A percentile compares a stretch with the other conserved stretches of the same genome.
These are phyloP conservation scores for Warburgia ugandensis DNA, from an alignment of 164 flowering plant species.

Conservation along the genomic window DNA sequence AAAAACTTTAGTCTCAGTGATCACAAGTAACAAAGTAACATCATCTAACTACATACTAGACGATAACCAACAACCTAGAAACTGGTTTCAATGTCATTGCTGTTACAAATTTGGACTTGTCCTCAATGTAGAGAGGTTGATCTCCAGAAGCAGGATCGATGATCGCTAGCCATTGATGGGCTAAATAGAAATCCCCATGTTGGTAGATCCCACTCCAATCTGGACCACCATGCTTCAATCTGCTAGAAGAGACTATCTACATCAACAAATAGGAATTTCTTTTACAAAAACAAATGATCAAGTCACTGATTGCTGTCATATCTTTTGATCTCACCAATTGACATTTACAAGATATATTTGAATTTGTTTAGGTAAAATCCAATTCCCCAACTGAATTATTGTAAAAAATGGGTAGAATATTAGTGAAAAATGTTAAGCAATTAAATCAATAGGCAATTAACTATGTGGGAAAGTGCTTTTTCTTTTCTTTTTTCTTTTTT, in stretches of 20 bases:
- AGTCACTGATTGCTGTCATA: too few species aligned
- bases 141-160: constrained; percentile 97
- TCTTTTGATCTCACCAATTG: too few species aligned
- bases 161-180: constrained; percentile 88
- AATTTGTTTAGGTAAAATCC: too few species aligned
- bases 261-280: too few species aligned
- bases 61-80: background rate
- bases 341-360: too few species aligned
- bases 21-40: background rate
- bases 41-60: background rate
- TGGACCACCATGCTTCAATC: constrained; percentile 98
- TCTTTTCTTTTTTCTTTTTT: too few species aligned
- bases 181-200: constrained; percentile 60
- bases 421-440: too few species aligned
- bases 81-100: constrained; percentile 19
- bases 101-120: constrained; percentile 72
- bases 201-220: constrained; percentile 98
- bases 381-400: too few species aligned
- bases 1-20: background rate
- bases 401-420: too few species aligned
- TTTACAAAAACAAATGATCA: too few species aligned
- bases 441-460: too few species aligned
- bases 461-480: too few species aligned
- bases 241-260: constrained; percentile 12
- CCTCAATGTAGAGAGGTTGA: constrained; percentile 89